Evolutionary conservation across 106 monocot species (phyloP).

Genomic region (Dendrobium huoshanense): DNA sequence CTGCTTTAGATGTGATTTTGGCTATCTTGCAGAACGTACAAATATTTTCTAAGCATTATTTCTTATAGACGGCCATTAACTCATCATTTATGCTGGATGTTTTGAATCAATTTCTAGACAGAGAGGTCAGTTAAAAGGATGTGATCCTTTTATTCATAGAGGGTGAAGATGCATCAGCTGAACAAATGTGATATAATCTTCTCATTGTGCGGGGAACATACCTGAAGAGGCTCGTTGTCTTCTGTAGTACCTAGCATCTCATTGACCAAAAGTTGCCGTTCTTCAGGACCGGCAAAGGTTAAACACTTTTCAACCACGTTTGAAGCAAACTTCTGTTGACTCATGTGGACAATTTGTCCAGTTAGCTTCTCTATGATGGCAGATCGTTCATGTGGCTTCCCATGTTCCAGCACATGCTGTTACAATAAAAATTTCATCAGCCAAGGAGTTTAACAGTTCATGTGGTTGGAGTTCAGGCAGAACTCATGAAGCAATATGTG

Average conservation of each 20-base stretch:
- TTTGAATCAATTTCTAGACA: too few relatives aligned
- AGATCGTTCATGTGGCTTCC: constrained; percentile 55
- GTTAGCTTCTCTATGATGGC: constrained; percentile 41
- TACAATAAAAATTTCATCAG: background rate
- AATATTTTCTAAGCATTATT: too few relatives aligned
- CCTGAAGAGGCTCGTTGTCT: constrained; percentile 62
- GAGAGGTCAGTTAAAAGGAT: too few relatives aligned
- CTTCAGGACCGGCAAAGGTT: constrained; percentile 37
- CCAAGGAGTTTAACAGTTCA: too few relatives aligned
- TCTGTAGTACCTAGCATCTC: constrained; percentile 55
- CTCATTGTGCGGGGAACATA: background rate
- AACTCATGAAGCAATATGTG: too few relatives aligned
- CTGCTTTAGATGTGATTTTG: too few relatives aligned
- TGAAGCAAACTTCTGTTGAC: constrained; percentile 66
- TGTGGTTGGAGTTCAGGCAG: background rate
- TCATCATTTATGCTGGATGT: too few relatives aligned
- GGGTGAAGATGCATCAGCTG: background rate
- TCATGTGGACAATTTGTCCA: constrained; percentile 62
- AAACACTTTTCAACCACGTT: constrained; percentile 70
- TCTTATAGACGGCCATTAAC: too few relatives aligned
- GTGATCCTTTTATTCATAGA: too few relatives aligned
- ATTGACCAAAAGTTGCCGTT: constrained; percentile 46
- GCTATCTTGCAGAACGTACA: too few relatives aligned
- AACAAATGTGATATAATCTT: background rate
- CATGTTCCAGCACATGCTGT: constrained; percentile 62